Base-by-base conservation (phyloP, 2,329 filamentous ascomycete species). In the Eutypella sp. region DNA sequence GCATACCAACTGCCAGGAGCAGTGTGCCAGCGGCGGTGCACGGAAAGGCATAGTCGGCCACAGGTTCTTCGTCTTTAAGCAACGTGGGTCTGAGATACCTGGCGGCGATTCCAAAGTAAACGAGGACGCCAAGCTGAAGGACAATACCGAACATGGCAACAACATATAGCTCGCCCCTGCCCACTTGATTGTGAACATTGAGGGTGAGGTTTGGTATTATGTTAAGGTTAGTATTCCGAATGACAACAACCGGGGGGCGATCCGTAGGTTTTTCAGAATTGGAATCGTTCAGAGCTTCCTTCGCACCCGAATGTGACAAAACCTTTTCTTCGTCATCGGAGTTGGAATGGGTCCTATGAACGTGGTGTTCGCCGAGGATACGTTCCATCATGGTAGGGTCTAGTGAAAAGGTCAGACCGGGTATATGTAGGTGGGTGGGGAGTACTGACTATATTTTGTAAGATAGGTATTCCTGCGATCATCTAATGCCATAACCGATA, bases 1-100 rank as follows among this genome's bases (percentile, higher is more conserved):
- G 31, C 33, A 68, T 51, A 0, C 64, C 63, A 1, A 47, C 1
- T 0, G 58, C 50, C 11, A 69, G 34, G 1, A 62, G 1, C 0
- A 60, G 0, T 0, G 63, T 68, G 2, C 66, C 65, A 7, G 37
- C 13, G 0, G 50, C 48, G 2, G 54, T 55, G n/a, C 57, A 54
- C 1, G 58, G 57, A 39, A 57, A 61, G 0, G 64, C 57, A 25
- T 63, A 59, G 2, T 4, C 6, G 0, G 45, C 40, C 1, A 56
- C 41, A 0, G 16, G 9, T 1, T 45, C 16, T 0, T 10, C 16
- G 4, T 37, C 34, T 18, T 37, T 37, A 10, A 16, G 15, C 1
- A 7, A 20, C 16, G 1, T 37, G 5, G 11, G 9, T 1, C n/a
- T 19, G 15, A 10, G 34, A 11, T 33, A 54, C 6, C 44, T 50